Conservation (phyloP, 306 rosid species). For the Potentilla sterilis region DNA sequence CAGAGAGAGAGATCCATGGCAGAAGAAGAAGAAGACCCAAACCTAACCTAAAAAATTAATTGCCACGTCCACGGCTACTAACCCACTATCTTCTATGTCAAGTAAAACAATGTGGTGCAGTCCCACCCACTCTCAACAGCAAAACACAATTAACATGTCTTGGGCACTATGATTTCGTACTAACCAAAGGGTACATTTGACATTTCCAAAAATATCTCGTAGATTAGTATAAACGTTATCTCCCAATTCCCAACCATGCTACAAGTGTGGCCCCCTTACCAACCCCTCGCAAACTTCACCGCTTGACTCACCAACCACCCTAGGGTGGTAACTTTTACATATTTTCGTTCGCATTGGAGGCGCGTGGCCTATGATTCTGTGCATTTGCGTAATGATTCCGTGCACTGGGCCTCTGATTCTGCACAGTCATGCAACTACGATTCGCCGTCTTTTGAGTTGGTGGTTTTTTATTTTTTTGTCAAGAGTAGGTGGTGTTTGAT, state of each 20-base stretch:
- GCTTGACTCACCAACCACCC: constrained; percentile 4
- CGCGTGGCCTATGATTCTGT: not conserved
- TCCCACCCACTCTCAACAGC: constrained; percentile 14
- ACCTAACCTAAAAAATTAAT: not conserved
- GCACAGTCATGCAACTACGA: not conserved
- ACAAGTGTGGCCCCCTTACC: not conserved
- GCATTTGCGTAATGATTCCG: not conserved
- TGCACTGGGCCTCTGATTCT: not conserved
- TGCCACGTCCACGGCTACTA: not conserved
- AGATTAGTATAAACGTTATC: not conserved
- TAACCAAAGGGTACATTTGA: not conserved
- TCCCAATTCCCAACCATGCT: not conserved
- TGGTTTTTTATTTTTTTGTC: not conserved
- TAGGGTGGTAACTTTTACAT: not conserved
- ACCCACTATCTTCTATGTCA: not conserved
- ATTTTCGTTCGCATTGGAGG: not conserved
- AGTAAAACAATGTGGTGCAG: not conserved
- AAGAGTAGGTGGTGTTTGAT: too few species aligned
- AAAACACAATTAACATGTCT: not conserved
- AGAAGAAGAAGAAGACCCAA: too few species aligned
- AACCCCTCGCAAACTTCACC: not conserved
- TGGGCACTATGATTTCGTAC: not conserved
- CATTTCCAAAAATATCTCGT: not conserved
- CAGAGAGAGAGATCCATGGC: too few species aligned
- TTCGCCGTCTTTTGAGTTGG: not conserved